These are phyloP conservation scores for Otatea glauca DNA, from an alignment of 176 grass and related monocot genomes.

Conservation along the genomic window DNA sequence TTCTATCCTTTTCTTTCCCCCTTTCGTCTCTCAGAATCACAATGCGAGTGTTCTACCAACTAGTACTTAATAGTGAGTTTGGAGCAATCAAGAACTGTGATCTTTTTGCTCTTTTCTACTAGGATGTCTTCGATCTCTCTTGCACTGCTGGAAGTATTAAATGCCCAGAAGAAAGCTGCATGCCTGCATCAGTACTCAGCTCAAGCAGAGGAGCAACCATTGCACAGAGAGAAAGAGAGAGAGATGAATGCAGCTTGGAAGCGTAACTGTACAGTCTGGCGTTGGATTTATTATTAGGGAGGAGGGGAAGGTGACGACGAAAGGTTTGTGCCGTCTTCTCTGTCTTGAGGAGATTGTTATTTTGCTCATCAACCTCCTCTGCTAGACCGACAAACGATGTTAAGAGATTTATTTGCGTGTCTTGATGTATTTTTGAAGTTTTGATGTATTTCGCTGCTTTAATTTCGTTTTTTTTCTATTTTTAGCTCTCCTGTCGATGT, in stretches of 20 bases:
- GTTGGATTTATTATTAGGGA: constrained; percentile 13
- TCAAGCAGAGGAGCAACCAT: neutral
- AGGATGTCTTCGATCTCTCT: neutral
- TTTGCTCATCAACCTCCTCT: no score
- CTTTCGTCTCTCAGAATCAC: neutral
- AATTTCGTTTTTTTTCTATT: no score
- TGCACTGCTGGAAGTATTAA: neutral
- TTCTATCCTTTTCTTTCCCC: no score
- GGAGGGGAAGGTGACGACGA: neutral
- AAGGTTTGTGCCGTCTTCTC: neutral
- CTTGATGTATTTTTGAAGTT: no score
- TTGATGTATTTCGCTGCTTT: no score
- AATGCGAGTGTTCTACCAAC: neutral
- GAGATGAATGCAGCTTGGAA: constrained; percentile 16
- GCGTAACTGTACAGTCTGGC: constrained; percentile 9
- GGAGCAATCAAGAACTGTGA: neutral
- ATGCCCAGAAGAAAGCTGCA: constrained; percentile 11
- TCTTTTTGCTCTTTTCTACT: neutral
- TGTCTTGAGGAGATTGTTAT: no score
- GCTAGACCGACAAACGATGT: no score
- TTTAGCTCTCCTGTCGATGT: no score
- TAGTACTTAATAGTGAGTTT: neutral
- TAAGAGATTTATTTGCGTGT: no score
- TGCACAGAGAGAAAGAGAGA: no score
- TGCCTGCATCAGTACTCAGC: neutral